Conservation (phyloP, 2,329 filamentous ascomycete genomes). For the Cercospora sp. region DNA sequence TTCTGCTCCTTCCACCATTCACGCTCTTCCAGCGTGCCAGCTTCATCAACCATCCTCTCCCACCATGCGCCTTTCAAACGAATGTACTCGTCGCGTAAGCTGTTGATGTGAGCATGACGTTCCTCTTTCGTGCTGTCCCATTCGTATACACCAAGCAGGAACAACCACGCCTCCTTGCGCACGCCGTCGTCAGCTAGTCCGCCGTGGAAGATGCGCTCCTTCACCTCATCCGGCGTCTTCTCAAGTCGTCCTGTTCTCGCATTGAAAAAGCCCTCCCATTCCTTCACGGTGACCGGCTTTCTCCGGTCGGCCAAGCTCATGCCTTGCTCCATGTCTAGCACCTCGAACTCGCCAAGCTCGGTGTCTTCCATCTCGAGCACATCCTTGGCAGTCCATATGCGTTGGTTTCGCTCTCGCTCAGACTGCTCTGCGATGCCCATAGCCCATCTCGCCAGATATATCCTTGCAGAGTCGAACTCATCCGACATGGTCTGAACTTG, state of each 20-base stretch:
- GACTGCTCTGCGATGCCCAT: constrained; percentile 99
- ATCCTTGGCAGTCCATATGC: constrained; percentile 91
- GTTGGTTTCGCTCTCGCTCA: constrained; percentile 78
- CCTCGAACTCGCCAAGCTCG: constrained; percentile 92
- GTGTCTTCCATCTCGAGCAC: constrained; percentile 92
- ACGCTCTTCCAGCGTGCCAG: constrained; percentile 74
- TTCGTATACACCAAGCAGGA: constrained; percentile 84
- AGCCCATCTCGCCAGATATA: constrained; percentile 94
- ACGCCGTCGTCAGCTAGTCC: constrained; percentile 87
- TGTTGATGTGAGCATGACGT: constrained; percentile 77
- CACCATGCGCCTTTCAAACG: constrained; percentile 94
- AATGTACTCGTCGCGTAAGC: constrained; percentile 87
- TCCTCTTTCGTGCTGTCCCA: constrained; percentile 92
- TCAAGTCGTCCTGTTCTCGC: constrained; percentile 69
- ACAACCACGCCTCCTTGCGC: constrained; percentile 94
- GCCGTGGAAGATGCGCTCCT: constrained; percentile 95
- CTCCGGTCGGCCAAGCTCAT: constrained; percentile 75
- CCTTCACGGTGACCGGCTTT: constrained; percentile 73
- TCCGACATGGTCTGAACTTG: constrained; percentile 95
- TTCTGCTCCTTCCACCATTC: constrained; percentile 98
- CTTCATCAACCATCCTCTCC: constrained; percentile 84
- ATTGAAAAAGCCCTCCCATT: constrained; percentile 94
- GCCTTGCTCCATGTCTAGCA: constrained; percentile 75
- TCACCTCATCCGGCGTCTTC: constrained; percentile 86
- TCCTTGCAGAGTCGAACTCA: constrained; percentile 92